Evolutionary conservation across 2,329 filamentous ascomycete species (phyloP).

Genomic region (Penicillium sp.): DNA sequence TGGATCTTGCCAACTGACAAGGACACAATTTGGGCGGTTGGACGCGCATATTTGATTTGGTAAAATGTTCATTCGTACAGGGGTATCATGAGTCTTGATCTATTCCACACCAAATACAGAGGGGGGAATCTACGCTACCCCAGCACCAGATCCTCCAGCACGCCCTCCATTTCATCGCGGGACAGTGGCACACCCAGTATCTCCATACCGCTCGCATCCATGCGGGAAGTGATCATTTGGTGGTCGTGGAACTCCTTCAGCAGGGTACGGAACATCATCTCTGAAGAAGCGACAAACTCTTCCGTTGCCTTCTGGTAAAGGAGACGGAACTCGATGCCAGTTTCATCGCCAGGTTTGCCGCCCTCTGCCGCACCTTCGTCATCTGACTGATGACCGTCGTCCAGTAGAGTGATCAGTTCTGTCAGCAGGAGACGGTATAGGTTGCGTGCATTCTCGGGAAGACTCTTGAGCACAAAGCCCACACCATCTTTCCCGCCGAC

Average conservation of each 20-base stretch:
- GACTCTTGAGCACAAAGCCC: conserved; percentile 80
- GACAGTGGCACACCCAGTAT: conserved; percentile 80
- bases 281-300: conserved; percentile 94
- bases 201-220: conserved; percentile 82
- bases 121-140: conserved; percentile 22
- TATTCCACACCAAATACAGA: conserved; percentile 14
- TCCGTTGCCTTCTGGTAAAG: conserved; percentile 94
- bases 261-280: conserved; percentile 91
- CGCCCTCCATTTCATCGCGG: conserved; percentile 82
- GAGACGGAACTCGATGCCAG: conserved; percentile 82
- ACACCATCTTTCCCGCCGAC: conserved; percentile 89
- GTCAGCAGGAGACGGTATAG: conserved; percentile 81
- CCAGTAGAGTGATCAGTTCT: conserved; percentile 72
- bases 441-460: conserved; percentile 88
- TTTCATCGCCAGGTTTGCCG: conserved; percentile 36
- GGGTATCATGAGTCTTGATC: conserved; percentile 35
- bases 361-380: conserved; percentile 48
- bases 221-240: conserved; percentile 89
- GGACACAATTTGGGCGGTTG: not conserved
- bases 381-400: conserved; percentile 48
- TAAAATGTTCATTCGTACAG: conserved; percentile 19
- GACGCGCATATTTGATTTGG: conserved; percentile 4
- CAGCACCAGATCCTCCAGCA: conserved; percentile 70
- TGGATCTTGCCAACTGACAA: not conserved
- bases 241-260: conserved; percentile 98